These are phyloP conservation scores for Phaseolus lunatus DNA, from an alignment of 306 rosid genomes.

Conservation along the genomic window DNA sequence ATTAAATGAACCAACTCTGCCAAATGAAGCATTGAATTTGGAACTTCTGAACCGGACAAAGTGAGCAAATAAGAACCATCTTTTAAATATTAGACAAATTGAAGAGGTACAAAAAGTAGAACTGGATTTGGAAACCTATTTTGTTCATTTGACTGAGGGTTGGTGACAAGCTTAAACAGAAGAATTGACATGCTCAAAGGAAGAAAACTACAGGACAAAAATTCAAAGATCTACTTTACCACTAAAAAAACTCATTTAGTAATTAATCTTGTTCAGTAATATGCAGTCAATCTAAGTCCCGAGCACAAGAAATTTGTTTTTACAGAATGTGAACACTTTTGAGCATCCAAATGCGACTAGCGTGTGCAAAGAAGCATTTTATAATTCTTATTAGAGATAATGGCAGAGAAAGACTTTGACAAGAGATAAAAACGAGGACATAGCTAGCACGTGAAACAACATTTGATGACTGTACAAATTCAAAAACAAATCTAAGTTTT, in stretches of 20 bases:
- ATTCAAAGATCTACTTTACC: too few relatives aligned
- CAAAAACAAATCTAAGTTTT: conserved; percentile 12
- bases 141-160: too few relatives aligned
- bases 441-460: conserved; percentile 16
- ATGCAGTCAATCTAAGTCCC: not conserved
- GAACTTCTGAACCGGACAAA: not conserved
- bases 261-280: not conserved
- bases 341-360: conserved; percentile 1
- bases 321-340: not conserved
- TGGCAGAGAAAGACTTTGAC: conserved; percentile 5
- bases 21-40: not conserved
- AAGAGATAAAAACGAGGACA: not conserved
- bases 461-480: not conserved
- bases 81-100: too few relatives aligned
- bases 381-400: not conserved
- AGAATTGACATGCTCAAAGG: too few relatives aligned
- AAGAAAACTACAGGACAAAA: too few relatives aligned
- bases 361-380: not conserved
- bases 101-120: too few relatives aligned
- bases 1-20: not conserved
- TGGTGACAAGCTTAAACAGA: too few relatives aligned
- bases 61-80: not conserved
- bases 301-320: not conserved
- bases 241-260: not conserved
- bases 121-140: too few relatives aligned